Conservation (phyloP, 2,329 filamentous ascomycete species). For the Orbilia ellipsospora region DNA sequence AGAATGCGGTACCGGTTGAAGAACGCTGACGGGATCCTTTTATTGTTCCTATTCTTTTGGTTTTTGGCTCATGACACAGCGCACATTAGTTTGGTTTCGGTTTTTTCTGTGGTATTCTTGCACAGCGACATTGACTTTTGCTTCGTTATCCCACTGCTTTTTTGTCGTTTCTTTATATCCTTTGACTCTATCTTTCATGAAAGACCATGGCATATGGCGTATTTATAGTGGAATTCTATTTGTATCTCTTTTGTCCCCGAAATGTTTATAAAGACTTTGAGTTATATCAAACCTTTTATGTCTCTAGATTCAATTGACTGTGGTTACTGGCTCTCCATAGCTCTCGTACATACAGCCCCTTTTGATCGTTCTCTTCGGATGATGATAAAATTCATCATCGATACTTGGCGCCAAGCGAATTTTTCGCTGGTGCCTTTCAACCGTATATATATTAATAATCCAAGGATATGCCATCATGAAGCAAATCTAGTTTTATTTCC, state of each 20-base stretch:
- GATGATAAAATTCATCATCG: not conserved
- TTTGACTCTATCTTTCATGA: constrained; percentile 13
- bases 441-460: constrained; percentile 11
- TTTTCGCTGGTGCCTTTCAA: constrained; percentile 35
- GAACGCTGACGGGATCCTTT: constrained; percentile 4
- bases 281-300: constrained; percentile 21
- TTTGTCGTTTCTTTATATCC: not conserved
- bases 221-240: constrained; percentile 35
- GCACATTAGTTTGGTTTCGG: not conserved
- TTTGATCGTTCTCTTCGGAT: no score
- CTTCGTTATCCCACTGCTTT: not conserved
- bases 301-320: not conserved
- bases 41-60: constrained; percentile 15
- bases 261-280: constrained; percentile 32
- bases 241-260: constrained; percentile 5
- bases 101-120: constrained; percentile 5
- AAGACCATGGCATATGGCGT: constrained; percentile 55
- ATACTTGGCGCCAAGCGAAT: constrained; percentile 44
- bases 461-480: constrained; percentile 23
- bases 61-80: constrained; percentile 2
- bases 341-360: no score
- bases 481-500: constrained; percentile 18
- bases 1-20: not conserved
- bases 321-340: not conserved
- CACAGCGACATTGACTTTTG: constrained; percentile 28